phyloP scores from a whole-genome alignment of 148 eudicot genomes.

The Rhododendron molle region DNA sequence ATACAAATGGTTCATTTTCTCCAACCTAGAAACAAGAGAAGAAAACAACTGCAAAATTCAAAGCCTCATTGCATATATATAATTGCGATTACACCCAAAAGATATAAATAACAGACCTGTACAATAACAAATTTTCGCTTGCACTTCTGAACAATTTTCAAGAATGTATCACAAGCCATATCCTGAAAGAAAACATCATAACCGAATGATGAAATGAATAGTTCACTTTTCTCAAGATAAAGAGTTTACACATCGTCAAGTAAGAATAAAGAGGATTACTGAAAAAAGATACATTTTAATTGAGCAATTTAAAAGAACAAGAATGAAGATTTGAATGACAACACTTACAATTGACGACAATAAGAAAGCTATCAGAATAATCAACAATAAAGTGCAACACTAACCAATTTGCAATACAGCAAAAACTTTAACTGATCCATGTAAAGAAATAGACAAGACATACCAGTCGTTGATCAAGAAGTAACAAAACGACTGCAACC shows the following conservation, averaged over 20 bases:
- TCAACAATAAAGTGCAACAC: not conserved
- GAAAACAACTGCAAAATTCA: not conserved
- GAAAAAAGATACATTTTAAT: not conserved
- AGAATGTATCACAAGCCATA: conserved; percentile 98
- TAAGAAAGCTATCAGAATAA: conserved; percentile 4
- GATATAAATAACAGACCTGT: conserved; percentile 42
- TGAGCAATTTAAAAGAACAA: not conserved
- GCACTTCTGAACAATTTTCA: conserved; percentile 99
- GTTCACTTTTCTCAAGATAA: not conserved
- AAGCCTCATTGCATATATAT: not conserved
- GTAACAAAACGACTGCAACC: not conserved
- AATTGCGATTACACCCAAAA: not conserved
- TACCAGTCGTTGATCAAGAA: not conserved
- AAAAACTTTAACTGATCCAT: not conserved
- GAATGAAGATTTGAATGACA: not conserved
- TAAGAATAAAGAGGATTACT: not conserved
- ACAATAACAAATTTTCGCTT: conserved; percentile 89
- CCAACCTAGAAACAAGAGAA: conserved; percentile 59
- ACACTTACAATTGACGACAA: not conserved
- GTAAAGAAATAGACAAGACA: not conserved
- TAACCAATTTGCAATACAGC: not conserved
- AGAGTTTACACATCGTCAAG: not conserved
- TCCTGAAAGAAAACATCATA: conserved; percentile 48
- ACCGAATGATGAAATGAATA: not conserved
- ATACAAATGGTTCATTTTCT: conserved; percentile 95